phyloP scores from a whole-genome alignment of 2,329 filamentous ascomycete genomes.

The Raffaelea arxii region DNA sequence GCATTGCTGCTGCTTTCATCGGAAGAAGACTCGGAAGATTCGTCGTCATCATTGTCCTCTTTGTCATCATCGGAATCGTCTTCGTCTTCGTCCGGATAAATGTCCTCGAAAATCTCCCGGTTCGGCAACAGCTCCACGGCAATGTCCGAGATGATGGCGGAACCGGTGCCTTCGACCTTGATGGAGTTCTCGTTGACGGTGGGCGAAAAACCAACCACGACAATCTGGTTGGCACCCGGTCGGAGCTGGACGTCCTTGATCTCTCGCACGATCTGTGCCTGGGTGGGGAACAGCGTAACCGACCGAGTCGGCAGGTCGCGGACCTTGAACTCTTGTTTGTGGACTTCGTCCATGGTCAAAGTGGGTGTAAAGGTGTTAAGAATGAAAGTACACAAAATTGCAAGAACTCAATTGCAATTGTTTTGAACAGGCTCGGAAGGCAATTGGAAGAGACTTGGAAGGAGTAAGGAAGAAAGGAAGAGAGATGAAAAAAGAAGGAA shows the following conservation, averaged over 20 bases:
- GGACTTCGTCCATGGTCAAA: constrained; percentile 24
- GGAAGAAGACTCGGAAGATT: constrained; percentile 13
- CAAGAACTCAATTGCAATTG: not conserved
- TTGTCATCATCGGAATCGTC: constrained; percentile 20
- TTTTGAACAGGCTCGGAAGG: not conserved
- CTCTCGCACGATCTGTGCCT: constrained; percentile 51
- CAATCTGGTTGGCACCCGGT: constrained; percentile 47
- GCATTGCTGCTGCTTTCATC: constrained; percentile 16
- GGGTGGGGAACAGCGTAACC: constrained; percentile 52
- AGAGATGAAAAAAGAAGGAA: not conserved
- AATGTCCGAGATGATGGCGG: constrained; percentile 52
- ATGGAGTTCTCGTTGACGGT: constrained; percentile 45
- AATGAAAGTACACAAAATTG: not conserved
- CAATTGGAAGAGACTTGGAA: not conserved
- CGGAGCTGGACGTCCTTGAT: constrained; percentile 43
- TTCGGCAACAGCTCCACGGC: constrained; percentile 48
- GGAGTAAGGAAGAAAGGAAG: not conserved
- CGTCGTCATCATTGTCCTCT: constrained; percentile 18
- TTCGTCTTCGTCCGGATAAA: constrained; percentile 37
- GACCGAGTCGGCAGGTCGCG: constrained; percentile 48
- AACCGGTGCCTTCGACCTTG: constrained; percentile 49
- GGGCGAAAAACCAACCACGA: constrained; percentile 43
- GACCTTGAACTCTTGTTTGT: constrained; percentile 42
- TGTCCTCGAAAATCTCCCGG: constrained; percentile 41
- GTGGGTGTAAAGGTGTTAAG: not conserved